phyloP scores from a whole-genome alignment of 257 asterid species.

The Petunia secreta region DNA sequence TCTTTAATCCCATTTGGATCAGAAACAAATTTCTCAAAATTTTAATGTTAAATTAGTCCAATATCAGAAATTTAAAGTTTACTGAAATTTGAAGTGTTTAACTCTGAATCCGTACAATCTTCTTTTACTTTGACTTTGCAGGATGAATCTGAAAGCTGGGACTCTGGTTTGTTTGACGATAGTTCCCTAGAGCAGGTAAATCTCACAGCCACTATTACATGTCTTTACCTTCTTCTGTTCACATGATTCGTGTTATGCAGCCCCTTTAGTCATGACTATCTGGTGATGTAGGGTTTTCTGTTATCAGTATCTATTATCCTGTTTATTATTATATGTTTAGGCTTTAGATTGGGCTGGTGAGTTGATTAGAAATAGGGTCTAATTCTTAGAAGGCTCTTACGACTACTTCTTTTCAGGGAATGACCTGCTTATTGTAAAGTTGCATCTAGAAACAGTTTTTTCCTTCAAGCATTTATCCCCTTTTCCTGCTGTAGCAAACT shows the following conservation, averaged over 20 bases:
- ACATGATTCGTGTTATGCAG: neutral
- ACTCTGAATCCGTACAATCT: neutral
- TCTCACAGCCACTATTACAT: constrained; percentile 23
- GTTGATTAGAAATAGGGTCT: constrained; percentile 5
- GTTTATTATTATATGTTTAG: constrained; percentile 17
- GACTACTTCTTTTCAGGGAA: neutral
- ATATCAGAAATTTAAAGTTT: neutral
- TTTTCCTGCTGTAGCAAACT: neutral
- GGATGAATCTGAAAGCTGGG: constrained; percentile 94
- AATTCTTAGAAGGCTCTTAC: neutral
- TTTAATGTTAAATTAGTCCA: neutral
- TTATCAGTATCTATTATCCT: constrained; percentile 1
- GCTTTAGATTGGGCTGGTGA: constrained; percentile 1
- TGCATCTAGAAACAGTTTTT: constrained; percentile 17
- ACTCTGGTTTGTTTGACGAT: constrained; percentile 51
- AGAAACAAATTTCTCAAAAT: neutral
- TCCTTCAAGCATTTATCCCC: neutral
- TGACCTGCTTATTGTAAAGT: neutral
- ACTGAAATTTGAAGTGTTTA: constrained; percentile 23
- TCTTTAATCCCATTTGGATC: constrained; percentile 6
- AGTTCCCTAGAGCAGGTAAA: constrained; percentile 62
- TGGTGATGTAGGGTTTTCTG: constrained; percentile 21
- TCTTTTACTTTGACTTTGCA: constrained; percentile 42
- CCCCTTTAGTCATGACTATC: neutral
- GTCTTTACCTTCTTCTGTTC: neutral